Base-by-base conservation (phyloP, 176 grass and related monocot species). In the Eragrostis curvula region DNA sequence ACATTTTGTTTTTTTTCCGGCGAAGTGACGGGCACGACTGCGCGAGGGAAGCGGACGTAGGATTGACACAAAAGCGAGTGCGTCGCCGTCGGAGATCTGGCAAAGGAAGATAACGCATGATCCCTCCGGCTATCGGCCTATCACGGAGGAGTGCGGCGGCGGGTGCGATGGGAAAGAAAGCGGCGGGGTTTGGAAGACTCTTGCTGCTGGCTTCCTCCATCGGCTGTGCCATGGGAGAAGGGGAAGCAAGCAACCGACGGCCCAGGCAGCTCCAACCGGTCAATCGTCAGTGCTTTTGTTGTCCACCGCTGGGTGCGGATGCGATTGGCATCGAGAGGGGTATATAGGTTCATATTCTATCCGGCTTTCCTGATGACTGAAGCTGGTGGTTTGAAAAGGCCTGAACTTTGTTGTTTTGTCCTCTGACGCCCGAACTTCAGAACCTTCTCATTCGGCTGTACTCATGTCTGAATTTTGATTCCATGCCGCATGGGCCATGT, bases 51-150 rank as follows among this genome's bases (percentile, higher is more conserved):
- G 7, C 30, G 52, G 42, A n/a, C 86, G 86, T 83, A 65, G 73
- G 18, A 81, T 71, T 32, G 73, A 88, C 58, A 59, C 80, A 24
- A 64, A 64, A 83, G 73, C 23, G 46, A 17, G 67, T 18, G 86
- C 85, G 10, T 80, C 85, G 77, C 71, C 79, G 71, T 70, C 85
- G 71, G 12, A 13, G 53, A 87, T 83, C 73, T 45, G 32, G 79
- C 79, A 25, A 51, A 70, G 45, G 53, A 44, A 36, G 79, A 70
- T 32, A 64, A 10, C 66, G 30, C 75, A 71, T 27, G 30, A 73
- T 65, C 73, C 55, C 32, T 21, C 20, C 5, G 14, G 23, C 53
- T 18, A 9, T 24, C 74, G 15, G 15, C 74, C 56, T 41, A 44
- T 43, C 53, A 12, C 50, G 0, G 9, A 24, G 73, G 11, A 20